Base-by-base conservation (phyloP, 192 early-diverging fungal genomes). In the Paraglomus occultum region DNA sequence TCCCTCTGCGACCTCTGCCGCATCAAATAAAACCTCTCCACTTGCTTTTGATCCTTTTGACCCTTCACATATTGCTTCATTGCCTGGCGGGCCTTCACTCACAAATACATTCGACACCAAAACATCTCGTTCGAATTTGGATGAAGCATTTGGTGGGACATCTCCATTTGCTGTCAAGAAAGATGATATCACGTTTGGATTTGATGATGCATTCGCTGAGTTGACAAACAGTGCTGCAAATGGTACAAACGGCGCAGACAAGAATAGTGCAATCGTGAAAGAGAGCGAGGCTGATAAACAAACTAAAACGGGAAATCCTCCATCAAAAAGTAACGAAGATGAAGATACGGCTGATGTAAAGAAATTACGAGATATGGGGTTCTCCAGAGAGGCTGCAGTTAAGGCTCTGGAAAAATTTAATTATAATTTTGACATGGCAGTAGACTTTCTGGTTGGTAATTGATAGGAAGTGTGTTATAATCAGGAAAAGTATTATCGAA, bases 391-490 rank as follows among this genome's bases (percentile, higher is more conserved):
- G 5, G 87, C 89, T 73, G 84, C 86, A 9, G 76, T 83, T 18
- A 77, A 83, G 17, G 90, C 91, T 2, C 78, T 93, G 22, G 83
- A 86, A 46, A 82, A 76, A 76, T 87, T 83, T 67, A 88, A 91
- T 60, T 85, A 90, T 68, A 86, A 93, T 73, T 71, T 90, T 10
- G 83, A 89, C 69, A 85, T 85, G 73, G 89, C 91, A 0, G 81
- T 85, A 55, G 89, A 93, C 70, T 88, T 85, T 67, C 73, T 93
- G 23, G 70, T 91, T 51, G 90, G 90, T 55, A 81, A 87, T 57
- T 31, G 31, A 31, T 31, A 31, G 31, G 31, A 31, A 31, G 3
- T 31, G 31, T 31, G 31, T 31, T 31, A 31, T 31, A 31, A 31
- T 31, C 31, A 3, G 31, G 3, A 31, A 31, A 31, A 31, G 31